Evolutionary conservation across 2,329 filamentous ascomycete species (phyloP), one percentile per base, ranked within the genome.

Genomic region (Colletotrichum endophyticum): DNA sequence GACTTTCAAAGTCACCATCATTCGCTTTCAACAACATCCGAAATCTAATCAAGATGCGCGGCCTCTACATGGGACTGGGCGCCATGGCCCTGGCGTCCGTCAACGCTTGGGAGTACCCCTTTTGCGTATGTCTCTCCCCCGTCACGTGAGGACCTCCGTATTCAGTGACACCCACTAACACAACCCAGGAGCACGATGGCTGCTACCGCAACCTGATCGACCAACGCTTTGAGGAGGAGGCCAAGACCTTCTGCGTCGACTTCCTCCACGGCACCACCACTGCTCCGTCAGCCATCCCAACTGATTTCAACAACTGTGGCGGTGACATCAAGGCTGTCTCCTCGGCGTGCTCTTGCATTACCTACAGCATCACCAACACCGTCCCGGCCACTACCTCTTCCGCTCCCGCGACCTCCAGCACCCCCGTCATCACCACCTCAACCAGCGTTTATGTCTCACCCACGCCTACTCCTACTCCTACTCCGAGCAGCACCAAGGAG

Each of bases 321-420:
- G 74, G 68, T 53, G 69, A 77, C 16, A 22, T 78, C 30, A 62
- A 53, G 22, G 76, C 72, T 16, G 77, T 82, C 57, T 82, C 80
- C 78, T 86, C 85, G 57, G 84, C 83, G 61, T 86, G 84, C 81
- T 85, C 84, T 8, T 86, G 84, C 80, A 80, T 85, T 79, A 81
- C 82, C 72, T 85, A 85, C 79, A 63, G 30, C 61, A 28, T 76
- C 22, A 77, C 59, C 30, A 67, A 28, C 61, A 76, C 73, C 12
- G 66, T 66, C 12, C 44, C 72, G 16, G 49, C 28, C 32, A 75
- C 70, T 19, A 76, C 63, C 15, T 66, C 34, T 11, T 28, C 70
- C 7, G 22, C 70, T 13, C 39, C 70, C 11, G 34, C 25, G 22
- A 76, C 49, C 19, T 66, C 72, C 63, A 73, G 68, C 28, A 66